Evolutionary conservation across 2,329 filamentous ascomycete species (phyloP).

Genomic region (Claviceps maximensis): DNA sequence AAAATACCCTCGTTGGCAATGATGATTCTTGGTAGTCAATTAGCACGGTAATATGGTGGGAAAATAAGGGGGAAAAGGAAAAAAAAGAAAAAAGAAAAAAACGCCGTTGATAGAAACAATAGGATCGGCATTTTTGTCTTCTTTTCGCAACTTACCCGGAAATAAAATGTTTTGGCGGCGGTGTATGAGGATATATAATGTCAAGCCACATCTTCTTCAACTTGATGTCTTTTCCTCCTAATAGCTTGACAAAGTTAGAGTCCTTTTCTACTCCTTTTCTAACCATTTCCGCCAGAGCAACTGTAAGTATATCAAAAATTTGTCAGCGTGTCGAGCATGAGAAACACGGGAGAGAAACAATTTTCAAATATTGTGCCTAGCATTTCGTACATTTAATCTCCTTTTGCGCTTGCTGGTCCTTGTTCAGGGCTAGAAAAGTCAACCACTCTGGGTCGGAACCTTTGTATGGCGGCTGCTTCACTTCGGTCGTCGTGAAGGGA

Average conservation of each 20-base stretch:
- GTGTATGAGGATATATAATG: slow-evolving; percentile 42
- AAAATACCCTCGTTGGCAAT: slow-evolving; percentile 35
- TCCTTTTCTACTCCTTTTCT: slow-evolving; percentile 26
- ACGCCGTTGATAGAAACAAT: neutral
- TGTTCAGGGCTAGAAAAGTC: slow-evolving; percentile 44
- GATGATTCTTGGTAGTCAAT: slow-evolving; percentile 27
- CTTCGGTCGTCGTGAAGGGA: slow-evolving; percentile 39
- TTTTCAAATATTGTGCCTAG: too few species aligned
- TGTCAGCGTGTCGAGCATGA: neutral
- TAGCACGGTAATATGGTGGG: slow-evolving; percentile 1
- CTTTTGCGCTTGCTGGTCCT: slow-evolving; percentile 33
- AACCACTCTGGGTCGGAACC: slow-evolving; percentile 51
- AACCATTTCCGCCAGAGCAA: slow-evolving; percentile 21
- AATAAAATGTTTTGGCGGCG: slow-evolving; percentile 46
- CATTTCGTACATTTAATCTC: slow-evolving; percentile 31
- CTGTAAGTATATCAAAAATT: slow-evolving; percentile 9
- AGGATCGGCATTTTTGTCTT: too few species aligned
- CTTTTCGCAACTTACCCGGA: slow-evolving; percentile 35
- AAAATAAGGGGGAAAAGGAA: neutral
- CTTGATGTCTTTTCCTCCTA: slow-evolving; percentile 34
- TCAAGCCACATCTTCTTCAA: slow-evolving; percentile 46
- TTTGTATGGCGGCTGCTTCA: slow-evolving; percentile 37
- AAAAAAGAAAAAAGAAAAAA: neutral
- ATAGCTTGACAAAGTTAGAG: slow-evolving; percentile 24
- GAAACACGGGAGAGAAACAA: neutral